Conservation (phyloP, 1,284 basidiomycete species). For the Phlebopus sp. region DNA sequence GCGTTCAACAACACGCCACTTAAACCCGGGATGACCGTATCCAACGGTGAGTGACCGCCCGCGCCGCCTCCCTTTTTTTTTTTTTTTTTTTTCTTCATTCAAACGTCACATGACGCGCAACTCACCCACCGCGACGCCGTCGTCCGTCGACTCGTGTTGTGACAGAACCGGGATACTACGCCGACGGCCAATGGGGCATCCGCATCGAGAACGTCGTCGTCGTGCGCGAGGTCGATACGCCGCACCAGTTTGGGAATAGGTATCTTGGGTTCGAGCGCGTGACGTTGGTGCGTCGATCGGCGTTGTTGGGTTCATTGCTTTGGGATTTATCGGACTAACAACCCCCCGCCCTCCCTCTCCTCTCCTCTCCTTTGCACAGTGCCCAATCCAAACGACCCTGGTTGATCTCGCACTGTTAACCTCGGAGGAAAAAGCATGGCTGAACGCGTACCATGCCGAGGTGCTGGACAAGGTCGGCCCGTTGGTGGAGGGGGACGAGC, state of each 20-base stretch:
- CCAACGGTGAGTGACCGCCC: conserved; percentile 61
- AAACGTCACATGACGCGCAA: no score
- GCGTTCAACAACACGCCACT: conserved; percentile 68
- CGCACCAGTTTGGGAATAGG: conserved; percentile 84
- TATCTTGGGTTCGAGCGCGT: conserved; percentile 84
- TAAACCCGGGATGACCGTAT: conserved; percentile 85
- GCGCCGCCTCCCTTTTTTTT: no score
- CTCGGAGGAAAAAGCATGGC: conserved; percentile 72
- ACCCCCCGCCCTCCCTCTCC: conserved; percentile 9
- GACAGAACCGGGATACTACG: conserved; percentile 89
- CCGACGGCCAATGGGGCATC: conserved; percentile 89
- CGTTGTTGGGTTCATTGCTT: no score
- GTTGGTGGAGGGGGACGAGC: conserved; percentile 61
- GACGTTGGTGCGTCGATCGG: conserved; percentile 68
- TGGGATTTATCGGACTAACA: no score
- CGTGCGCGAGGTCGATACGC: conserved; percentile 69
- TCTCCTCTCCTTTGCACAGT: conserved; percentile 42
- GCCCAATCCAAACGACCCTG: conserved; percentile 87
- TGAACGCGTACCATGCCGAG: conserved; percentile 85
- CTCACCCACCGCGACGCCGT: no score
- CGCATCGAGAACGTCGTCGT: conserved; percentile 90
- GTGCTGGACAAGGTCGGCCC: conserved; percentile 76
- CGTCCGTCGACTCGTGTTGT: no score
- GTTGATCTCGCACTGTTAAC: conserved; percentile 68
- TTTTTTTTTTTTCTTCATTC: neutral